phyloP scores from a whole-genome alignment of 75 land plant genomes.

The Pinus tabuliformis region DNA sequence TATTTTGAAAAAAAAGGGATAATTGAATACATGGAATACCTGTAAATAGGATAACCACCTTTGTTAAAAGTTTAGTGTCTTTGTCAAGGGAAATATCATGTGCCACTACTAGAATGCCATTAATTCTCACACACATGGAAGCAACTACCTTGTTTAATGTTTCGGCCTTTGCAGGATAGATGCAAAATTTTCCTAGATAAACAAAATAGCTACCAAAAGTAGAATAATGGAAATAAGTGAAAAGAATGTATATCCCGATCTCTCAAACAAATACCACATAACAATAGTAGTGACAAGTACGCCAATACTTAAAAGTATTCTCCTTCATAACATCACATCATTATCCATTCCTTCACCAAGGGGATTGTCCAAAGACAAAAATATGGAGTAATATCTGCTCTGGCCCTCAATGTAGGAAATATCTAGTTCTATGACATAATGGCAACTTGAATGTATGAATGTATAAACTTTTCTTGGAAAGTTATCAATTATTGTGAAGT shows the following conservation, averaged over 20 bases:
- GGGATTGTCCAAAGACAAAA: slow-evolving; percentile 33
- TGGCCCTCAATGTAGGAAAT: too few relatives aligned
- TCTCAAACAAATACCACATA: slow-evolving; percentile 32
- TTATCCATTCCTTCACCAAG: slow-evolving; percentile 22
- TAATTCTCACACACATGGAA: slow-evolving; percentile 19
- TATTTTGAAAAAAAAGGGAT: too few relatives aligned
- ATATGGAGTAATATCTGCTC: not conserved
- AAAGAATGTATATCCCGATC: slow-evolving; percentile 31
- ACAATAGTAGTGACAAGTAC: slow-evolving; percentile 32
- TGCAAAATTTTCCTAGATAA: slow-evolving; percentile 41
- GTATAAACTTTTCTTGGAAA: too few relatives aligned
- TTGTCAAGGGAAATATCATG: too few relatives aligned
- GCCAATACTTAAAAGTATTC: slow-evolving; percentile 41
- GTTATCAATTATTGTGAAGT: too few relatives aligned
- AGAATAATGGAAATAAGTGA: slow-evolving; percentile 26
- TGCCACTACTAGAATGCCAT: not conserved
- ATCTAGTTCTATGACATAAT: too few relatives aligned
- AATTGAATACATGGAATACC: too few relatives aligned
- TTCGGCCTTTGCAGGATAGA: slow-evolving; percentile 23
- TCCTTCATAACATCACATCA: slow-evolving; percentile 38
- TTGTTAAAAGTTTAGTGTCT: not conserved
- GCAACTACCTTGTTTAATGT: too few relatives aligned
- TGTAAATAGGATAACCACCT: not conserved
- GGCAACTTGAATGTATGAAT: too few relatives aligned
- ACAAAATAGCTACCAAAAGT: slow-evolving; percentile 22